phyloP scores from a whole-genome alignment of 495 filamentous ascomycete genomes.

The Neurospora sp. region DNA sequence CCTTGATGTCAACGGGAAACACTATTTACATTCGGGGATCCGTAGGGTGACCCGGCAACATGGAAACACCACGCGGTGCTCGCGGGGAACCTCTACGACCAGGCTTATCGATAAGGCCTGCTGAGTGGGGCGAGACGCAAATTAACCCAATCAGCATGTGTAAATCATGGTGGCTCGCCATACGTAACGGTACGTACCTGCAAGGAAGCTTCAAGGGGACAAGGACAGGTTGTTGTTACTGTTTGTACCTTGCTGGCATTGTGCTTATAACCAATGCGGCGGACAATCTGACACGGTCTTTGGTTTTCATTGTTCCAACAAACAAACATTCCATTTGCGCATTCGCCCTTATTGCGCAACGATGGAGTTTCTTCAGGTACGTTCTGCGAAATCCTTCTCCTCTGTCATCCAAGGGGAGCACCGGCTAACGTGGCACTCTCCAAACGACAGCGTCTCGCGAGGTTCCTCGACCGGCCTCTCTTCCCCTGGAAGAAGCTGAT shows the following conservation, averaged over 20 bases:
- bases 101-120: neutral
- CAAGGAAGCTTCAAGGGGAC: neutral
- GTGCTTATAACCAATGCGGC: neutral
- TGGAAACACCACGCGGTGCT: neutral
- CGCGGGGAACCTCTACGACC: neutral
- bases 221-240: neutral
- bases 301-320: conserved; percentile 3
- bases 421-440: neutral
- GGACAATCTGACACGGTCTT: neutral
- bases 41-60: neutral
- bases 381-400: neutral
- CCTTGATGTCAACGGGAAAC: neutral
- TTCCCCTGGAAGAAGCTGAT: conserved; percentile 98
- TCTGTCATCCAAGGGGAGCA: neutral
- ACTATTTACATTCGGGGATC: neutral
- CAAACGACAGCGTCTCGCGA: conserved; percentile 62
- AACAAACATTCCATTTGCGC: conserved; percentile 6
- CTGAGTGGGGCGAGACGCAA: neutral
- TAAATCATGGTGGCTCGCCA: neutral
- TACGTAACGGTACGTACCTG: neutral
- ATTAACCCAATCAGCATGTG: neutral
- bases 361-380: conserved; percentile 46
- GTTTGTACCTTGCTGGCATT: neutral
- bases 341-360: conserved; percentile 10
- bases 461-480: conserved; percentile 76